A percentile compares a stretch with the other conserved stretches of the same genome.
Evolutionary conservation across 1,284 basidiomycete species (phyloP).

Genomic region (Heterobasidion parviporum): DNA sequence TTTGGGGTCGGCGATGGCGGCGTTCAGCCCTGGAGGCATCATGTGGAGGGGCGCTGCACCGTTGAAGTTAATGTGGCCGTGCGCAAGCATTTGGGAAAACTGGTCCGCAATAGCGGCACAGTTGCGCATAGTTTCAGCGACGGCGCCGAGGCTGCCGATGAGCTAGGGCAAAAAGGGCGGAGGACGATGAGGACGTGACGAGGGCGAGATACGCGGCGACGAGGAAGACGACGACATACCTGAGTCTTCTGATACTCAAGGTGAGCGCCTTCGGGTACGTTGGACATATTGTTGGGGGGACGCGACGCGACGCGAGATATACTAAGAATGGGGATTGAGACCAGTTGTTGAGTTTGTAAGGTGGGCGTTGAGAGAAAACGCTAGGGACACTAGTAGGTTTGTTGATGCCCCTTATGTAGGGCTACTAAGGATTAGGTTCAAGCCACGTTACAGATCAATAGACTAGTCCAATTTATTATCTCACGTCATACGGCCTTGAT

Average conservation of each 20-base stretch:
- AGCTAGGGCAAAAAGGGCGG: conserved; percentile 29
- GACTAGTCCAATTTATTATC: not conserved
- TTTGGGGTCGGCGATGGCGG: not conserved
- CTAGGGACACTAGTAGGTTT: not conserved
- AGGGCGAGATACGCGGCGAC: conserved; percentile 2
- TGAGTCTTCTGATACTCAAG: conserved; percentile 40
- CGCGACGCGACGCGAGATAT: conserved; percentile 22
- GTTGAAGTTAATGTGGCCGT: conserved; percentile 13
- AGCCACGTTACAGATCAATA: conserved; percentile 3
- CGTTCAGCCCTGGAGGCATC: not conserved
- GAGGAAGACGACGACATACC: conserved; percentile 24
- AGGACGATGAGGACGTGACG: conserved; percentile 1
- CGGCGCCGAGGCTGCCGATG: conserved; percentile 38
- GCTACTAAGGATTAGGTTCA: conserved; percentile 5
- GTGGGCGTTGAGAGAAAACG: not conserved
- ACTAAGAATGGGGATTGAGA: not conserved
- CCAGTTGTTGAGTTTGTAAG: conserved; percentile 5
- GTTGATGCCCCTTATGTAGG: conserved; percentile 1
- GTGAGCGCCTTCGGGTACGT: conserved; percentile 27
- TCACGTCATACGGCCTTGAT: not conserved
- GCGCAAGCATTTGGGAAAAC: conserved; percentile 27
- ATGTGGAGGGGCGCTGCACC: conserved; percentile 6
- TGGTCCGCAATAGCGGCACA: conserved; percentile 49
- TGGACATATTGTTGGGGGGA: conserved; percentile 23
- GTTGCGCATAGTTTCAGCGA: conserved; percentile 51